phyloP scores from a whole-genome alignment of 441 rosid species.

The Populus hybrid region DNA sequence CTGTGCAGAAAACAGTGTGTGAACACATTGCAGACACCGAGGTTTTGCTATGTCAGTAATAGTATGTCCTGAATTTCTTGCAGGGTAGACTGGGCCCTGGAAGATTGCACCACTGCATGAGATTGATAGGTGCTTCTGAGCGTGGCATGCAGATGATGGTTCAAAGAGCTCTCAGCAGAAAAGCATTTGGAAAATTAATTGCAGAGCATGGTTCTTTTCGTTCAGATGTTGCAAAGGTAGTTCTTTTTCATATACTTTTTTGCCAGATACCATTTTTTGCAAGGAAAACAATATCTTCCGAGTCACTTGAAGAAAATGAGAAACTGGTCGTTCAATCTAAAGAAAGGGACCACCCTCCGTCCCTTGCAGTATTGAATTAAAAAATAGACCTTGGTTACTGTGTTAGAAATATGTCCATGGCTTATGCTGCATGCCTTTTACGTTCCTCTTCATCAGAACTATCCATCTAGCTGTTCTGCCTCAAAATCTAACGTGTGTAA shows the following conservation, averaged over 20 bases:
- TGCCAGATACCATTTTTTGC: neutral
- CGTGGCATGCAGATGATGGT: constrained; percentile 97
- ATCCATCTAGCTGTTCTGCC: neutral
- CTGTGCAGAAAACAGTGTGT: neutral
- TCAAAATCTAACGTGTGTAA: neutral
- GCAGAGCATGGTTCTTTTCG: constrained; percentile 91
- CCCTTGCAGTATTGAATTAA: neutral
- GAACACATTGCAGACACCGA: neutral
- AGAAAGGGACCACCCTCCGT: neutral
- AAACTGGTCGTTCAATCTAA: neutral
- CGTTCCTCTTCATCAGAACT: neutral
- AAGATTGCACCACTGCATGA: constrained; percentile 98
- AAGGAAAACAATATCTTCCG: neutral
- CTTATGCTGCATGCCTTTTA: neutral
- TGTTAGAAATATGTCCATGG: neutral
- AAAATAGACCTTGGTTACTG: neutral
- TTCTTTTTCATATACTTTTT: neutral
- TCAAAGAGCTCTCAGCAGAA: constrained; percentile 76
- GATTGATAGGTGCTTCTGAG: constrained; percentile 95
- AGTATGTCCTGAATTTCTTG: constrained; percentile 13
- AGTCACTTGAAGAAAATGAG: neutral
- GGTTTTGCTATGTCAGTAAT: neutral
- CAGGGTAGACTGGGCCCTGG: constrained; percentile 99
- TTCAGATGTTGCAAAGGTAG: constrained; percentile 85
- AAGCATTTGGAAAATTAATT: constrained; percentile 78